Evolutionary conservation across 495 filamentous ascomycete species (phyloP), one percentile per base, ranked within the genome.

Genomic region (Paragyromitra xinjiangensis): DNA sequence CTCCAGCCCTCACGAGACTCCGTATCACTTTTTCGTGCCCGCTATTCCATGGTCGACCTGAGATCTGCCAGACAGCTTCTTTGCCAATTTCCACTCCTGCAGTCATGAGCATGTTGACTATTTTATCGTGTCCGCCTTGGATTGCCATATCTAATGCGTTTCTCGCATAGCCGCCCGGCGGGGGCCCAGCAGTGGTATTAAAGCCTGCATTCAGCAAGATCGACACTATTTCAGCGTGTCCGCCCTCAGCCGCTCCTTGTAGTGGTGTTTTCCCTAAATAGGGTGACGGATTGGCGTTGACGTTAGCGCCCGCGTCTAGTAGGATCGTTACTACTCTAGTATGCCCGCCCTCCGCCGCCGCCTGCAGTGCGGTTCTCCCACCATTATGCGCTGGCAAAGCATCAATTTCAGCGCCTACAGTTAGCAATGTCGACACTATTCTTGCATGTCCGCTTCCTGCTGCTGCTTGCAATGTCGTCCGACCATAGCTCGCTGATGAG

Each of bases 41-140:
- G 5, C 48, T 19, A 19, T 51, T 51, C 48, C 48, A 51, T 51
- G 48, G 14, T 6, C 48, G 48, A 16, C 48, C 48, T 51, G 48
- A 51, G n/a, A 51, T 51, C 48, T 51, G 48, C 48, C 48, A 51
- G 48, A 51, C 19, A 51, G 48, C 48, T 51, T 51, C 48, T 51
- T 19, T 16, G 1, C 48, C 16, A 1, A 51, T 19, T 6, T 6
- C n/a, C 48, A 51, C 48, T 19, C 48, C 48, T n/a, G 2, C 48
- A 51, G n/a, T 16, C 19, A 51, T 51, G 1, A 51, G 48, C 48
- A 16, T 51, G 2, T 51, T 16, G 16, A 51, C 48, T 19, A 51
- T 19, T n/a, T 51, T 19, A 19, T 12, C 48, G 12, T 19, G 48
- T 6, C 48, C 48, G n/a, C 48, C 48, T 6, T 51, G 48, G 1